Evolutionary conservation across 805 yeast species (phyloP), one percentile per base, ranked within the genome.

Genomic region (Wickerhamiella brachini): DNA sequence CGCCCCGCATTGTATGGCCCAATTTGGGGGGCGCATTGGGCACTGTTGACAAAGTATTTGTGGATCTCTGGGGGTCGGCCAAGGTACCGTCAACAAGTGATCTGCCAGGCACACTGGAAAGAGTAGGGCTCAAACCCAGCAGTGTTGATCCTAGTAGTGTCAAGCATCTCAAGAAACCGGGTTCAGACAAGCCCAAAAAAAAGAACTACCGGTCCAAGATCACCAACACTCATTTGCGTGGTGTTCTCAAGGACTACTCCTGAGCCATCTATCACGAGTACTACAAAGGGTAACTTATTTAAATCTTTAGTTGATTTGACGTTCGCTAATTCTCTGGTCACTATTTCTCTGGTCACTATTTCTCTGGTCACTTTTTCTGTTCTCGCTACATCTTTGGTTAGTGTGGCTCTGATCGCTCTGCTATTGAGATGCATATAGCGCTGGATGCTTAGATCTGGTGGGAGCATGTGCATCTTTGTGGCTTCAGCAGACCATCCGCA

Each of bases 101-200:
- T 51, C 72, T 93, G 54, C 95, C 95, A 23, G 79, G 81, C 51
- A 78, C 79, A 52, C 73, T 93, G 55, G 76, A 83, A 53, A 85
- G 80, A 53, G 80, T 85, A 53, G 90, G 95, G n/a, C 75, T 93
- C 65, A 93, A 88, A 66, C 98, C 98, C 9, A 90, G 97, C 0
- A 84, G 93, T 62, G 93, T 88, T n/a, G 98, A 93, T 64, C 97
- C 98, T n/a, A 85, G 88, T 43, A 78, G 85, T n/a, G 69, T 88
- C 53, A 85, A 82, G 67, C 83, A 80, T 63, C 78, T 76, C 51
- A 77, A 76, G 45, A 74, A 72, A 17, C 68, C 73, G 1, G 71
- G 69, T 31, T 77, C 74, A 49, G 79, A 83, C 65, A 90, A 88
- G 69, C 88, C 83, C 65, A 87, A 87, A 77, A 89, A 85, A 68